These are phyloP conservation scores for Orobanche coerulescens DNA, from an alignment of 257 asterid genomes.

Conservation along the genomic window DNA sequence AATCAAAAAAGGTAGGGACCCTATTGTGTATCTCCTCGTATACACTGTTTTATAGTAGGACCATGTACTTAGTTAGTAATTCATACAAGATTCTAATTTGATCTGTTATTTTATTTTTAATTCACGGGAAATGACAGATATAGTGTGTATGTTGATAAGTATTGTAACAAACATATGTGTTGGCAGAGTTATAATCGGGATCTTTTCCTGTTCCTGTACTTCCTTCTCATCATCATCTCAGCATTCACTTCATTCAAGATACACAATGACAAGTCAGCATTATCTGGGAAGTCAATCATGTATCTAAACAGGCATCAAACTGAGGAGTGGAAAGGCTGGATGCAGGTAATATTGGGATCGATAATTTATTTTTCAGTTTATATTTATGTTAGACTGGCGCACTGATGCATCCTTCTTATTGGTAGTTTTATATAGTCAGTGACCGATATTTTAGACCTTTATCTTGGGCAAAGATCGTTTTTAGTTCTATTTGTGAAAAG, in stretches of 20 bases:
- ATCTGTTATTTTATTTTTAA: no score
- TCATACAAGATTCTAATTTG: not conserved
- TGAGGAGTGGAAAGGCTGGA: conserved; percentile 98
- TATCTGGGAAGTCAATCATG: conserved; percentile 75
- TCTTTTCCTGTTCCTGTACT: conserved; percentile 85
- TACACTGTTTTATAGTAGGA: conserved; percentile 8
- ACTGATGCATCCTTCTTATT: not conserved
- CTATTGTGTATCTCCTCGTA: not conserved
- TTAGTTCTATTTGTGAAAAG: no score
- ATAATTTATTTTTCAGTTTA: conserved; percentile 9
- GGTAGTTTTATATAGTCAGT: no score
- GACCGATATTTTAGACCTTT: no score
- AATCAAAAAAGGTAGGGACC: conserved; percentile 64
- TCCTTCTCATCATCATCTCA: conserved; percentile 81
- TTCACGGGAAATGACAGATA: no score
- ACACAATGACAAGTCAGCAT: conserved; percentile 73
- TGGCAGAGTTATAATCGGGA: conserved; percentile 77
- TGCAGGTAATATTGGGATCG: conserved; percentile 54
- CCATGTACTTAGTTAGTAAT: not conserved
- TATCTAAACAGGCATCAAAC: conserved; percentile 92
- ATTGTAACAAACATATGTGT: conserved; percentile 20
- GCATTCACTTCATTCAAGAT: conserved; percentile 79
- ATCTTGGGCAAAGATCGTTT: no score
- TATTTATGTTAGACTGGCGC: not conserved
- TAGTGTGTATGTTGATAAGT: conserved; percentile 9